These are phyloP conservation scores for Eucalyptus rudis DNA, from an alignment of 345 rosid species.

Conservation along the genomic window DNA sequence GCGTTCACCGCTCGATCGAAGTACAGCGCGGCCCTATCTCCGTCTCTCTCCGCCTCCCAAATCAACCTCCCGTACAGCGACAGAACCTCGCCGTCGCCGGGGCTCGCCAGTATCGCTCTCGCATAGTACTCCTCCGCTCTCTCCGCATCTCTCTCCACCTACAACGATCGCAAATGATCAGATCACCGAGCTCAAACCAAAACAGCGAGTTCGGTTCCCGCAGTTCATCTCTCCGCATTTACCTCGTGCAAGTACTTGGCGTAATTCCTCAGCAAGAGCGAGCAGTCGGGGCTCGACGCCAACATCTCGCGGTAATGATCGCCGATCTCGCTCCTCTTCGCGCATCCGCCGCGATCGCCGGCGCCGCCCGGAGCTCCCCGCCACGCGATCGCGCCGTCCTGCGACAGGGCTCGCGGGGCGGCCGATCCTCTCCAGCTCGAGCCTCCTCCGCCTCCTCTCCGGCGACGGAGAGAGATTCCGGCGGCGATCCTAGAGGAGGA, in stretches of 20 bases:
- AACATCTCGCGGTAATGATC: conserved; percentile 38
- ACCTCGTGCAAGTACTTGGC: conserved; percentile 69
- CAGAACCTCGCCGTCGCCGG: conserved; percentile 61
- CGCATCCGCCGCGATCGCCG: background rate
- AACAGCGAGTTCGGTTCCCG: background rate
- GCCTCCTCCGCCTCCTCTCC: background rate
- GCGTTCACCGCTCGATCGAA: conserved; percentile 56
- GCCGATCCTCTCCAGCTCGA: background rate
- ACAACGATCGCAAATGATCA: background rate
- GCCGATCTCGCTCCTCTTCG: background rate
- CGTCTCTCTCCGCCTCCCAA: conserved; percentile 48
- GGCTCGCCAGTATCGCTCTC: conserved; percentile 55
- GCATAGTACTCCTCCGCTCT: conserved; percentile 58
- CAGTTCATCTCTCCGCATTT: background rate
- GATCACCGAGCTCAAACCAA: background rate
- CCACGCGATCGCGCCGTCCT: background rate
- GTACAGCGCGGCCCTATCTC: conserved; percentile 44
- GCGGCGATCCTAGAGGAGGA: background rate
- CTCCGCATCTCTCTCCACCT: conserved; percentile 50
- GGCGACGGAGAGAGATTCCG: background rate
- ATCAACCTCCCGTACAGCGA: conserved; percentile 58
- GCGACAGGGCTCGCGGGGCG: background rate
- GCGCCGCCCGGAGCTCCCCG: background rate
- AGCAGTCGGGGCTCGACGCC: conserved; percentile 44
- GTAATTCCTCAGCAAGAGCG: conserved; percentile 62